Evolutionary conservation across 129 eudicot genomes (phyloP), one percentile per base, ranked within the genome.

Genomic region (Helianthus tuberosus): DNA sequence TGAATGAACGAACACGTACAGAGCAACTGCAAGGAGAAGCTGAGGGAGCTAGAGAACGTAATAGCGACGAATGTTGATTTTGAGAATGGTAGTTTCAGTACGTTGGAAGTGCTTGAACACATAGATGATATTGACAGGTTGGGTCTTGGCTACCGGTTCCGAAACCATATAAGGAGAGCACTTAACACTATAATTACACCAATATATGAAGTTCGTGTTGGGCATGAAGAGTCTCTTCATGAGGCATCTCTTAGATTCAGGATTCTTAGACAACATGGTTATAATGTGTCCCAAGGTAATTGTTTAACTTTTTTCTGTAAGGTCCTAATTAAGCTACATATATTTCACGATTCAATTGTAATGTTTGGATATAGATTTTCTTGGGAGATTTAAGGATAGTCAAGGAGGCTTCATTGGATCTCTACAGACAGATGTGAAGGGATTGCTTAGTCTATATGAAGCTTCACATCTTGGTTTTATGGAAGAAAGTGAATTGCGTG

Each of bases 381-480:
- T 83, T 17, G n/a, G 13, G 15, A 58, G 48, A 51, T 83, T 83
- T 39, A 71, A 46, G 71, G 81, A 83, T 16, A 47, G 53, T 12
- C 17, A 16, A 3, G 84, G 64, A 23, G 75, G 38, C 16, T 75
- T 83, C 16, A 58, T 3, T 39, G 14, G 72, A 41, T 51, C 2
- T 47, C 59, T 66, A 47, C 5, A 25, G 52, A 57, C 3, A 32
- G 36, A 32, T 32, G 47, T 27, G 3, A 66, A 55, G 63, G 78
- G 75, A 0, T 20, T 72, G 44, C 11, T 82, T 32, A 62, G 78
- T 69, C 51, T 77, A 17, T 77, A 77, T 15, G 79, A 82, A 69
- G 86, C 86, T 14, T 77, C 79, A 3, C 29, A 77, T 73, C 62
- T 82, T 15, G 39, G 79, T 4, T 17, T 77, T 3, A 44, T 67